Percentiles rank a stretch among this genome's conserved stretches.
phyloP scores from a whole-genome alignment of 305 asterid genomes.

The Ajuga reptans region DNA sequence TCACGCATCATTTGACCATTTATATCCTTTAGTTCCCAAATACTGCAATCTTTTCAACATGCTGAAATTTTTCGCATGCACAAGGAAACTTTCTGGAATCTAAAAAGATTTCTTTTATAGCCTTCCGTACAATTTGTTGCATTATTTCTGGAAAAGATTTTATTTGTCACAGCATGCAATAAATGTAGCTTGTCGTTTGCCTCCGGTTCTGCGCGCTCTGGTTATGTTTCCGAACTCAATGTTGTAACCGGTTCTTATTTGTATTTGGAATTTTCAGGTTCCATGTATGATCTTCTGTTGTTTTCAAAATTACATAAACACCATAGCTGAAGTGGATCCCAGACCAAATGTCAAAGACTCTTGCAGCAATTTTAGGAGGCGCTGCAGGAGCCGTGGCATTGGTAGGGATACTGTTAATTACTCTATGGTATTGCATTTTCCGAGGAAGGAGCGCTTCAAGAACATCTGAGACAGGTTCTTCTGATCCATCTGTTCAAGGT shows the following conservation, averaged over 20 bases:
- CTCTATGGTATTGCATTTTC: conserved; percentile 51
- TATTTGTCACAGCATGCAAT: conserved; percentile 1
- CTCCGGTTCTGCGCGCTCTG: background rate
- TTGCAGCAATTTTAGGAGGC: conserved; percentile 89
- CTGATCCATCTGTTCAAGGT: conserved; percentile 77
- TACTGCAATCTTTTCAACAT: background rate
- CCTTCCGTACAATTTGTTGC: background rate
- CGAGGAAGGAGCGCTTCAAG: conserved; percentile 44
- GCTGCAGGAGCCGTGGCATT: conserved; percentile 98
- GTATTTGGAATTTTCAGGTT: conserved; percentile 35
- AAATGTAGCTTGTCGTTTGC: background rate
- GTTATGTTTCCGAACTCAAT: background rate
- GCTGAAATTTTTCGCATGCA: conserved; percentile 3
- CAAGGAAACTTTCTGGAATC: background rate
- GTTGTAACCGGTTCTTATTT: conserved; percentile 1
- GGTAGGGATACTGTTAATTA: conserved; percentile 43
- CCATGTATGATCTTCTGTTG: conserved; percentile 33
- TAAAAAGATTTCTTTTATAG: background rate
- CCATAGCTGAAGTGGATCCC: conserved; percentile 51
- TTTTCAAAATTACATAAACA: conserved; percentile 20
- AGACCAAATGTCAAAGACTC: conserved; percentile 82
- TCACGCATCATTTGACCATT: background rate
- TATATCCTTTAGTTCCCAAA: conserved; percentile 7
- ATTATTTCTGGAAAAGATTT: conserved; percentile 9
- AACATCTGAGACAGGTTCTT: conserved; percentile 75